These are phyloP conservation scores for Ceratobasidium papillatum DNA, from an alignment of 1,284 basidiomycete species.

Conservation along the genomic window DNA sequence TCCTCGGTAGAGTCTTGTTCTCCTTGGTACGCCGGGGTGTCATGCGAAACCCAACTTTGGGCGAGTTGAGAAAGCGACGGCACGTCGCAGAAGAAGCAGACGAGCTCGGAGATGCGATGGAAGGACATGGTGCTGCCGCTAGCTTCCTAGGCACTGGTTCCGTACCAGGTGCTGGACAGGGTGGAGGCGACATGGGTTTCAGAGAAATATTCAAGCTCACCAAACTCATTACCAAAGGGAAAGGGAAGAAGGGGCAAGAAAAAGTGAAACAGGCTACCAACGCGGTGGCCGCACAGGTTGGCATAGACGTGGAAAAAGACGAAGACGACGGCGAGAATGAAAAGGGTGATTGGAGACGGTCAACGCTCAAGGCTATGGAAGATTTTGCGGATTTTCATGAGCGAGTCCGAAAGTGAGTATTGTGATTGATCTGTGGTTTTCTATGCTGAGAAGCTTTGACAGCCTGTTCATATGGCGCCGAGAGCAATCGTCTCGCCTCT, in stretches of 20 bases:
- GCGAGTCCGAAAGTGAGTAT: constrained; percentile 68
- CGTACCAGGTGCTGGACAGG: constrained; percentile 10
- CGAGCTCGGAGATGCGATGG: constrained; percentile 62
- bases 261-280: constrained; percentile 46
- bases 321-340: constrained; percentile 49
- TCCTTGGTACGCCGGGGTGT: constrained; percentile 61
- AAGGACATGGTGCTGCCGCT: constrained; percentile 14
- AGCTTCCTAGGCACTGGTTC: constrained; percentile 15
- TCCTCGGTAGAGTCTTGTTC: constrained; percentile 60
- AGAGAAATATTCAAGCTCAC: constrained; percentile 29
- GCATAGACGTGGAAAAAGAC: constrained; percentile 28
- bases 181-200: constrained; percentile 36
- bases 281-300: constrained; percentile 29
- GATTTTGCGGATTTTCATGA: constrained; percentile 70
- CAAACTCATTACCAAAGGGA: constrained; percentile 45
- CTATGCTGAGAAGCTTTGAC: no score
- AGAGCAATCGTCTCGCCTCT: constrained; percentile 60
- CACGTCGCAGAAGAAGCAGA: constrained; percentile 60
- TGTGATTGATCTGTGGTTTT: no score
- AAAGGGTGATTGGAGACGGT: constrained; percentile 60
- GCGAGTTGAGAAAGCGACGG: constrained; percentile 63
- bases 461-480: constrained; percentile 73
- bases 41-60: constrained; percentile 63
- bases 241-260: constrained; percentile 49
- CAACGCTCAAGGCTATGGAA: constrained; percentile 55